Base-by-base conservation (phyloP, 768 basidiomycete species). In the Panaeolus cyanescens region DNA sequence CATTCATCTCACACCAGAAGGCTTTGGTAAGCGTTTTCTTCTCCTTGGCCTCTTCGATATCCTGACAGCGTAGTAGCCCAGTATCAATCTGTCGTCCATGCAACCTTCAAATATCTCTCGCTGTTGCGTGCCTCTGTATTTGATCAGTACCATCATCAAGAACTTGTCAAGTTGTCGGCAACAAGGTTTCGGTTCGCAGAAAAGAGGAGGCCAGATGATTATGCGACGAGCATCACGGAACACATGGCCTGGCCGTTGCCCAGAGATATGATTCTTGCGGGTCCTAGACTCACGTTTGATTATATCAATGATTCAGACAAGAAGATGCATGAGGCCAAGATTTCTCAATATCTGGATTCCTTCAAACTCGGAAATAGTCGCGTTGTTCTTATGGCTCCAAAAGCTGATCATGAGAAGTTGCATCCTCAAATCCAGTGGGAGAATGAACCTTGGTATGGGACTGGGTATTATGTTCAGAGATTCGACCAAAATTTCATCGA, bases 381-480 rank as follows among this genome's bases (percentile, higher is more conserved):
- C 20, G 85, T 89, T 20, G 86, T 91, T 25, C 73, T 99, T 37
- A 93, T 93, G 84, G 89, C 89, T n/a, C 86, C 86, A 71, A 85
- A 83, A 40, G 84, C 87, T 62, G 89, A 88, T 37, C 77, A 90
- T 58, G 72, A 75, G 25, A 85, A 81, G 60, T 61, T 83, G 31
- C 77, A 78, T 13, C 70, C 80, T 17, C 72, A 75, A 34, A 66
- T 74, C 9, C 60, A 68, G 13, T 95, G 93, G 93, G 69, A 83
- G 64, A 85, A 83, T 42, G 97, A 99, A 75, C 88, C 90, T 40
- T 95, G 94, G 87, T 99, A 99, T 73, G 93, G 91, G 4, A 98
- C 97, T 2, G 83, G 86, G 63, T 98, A 96, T 73, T 79, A 79
- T 33, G 85, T 96, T n/a, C 84, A 92, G 65, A 80, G 78, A 56